Conservation (phyloP, 139 green algal species). For the Ettlia oleoabundans region DNA sequence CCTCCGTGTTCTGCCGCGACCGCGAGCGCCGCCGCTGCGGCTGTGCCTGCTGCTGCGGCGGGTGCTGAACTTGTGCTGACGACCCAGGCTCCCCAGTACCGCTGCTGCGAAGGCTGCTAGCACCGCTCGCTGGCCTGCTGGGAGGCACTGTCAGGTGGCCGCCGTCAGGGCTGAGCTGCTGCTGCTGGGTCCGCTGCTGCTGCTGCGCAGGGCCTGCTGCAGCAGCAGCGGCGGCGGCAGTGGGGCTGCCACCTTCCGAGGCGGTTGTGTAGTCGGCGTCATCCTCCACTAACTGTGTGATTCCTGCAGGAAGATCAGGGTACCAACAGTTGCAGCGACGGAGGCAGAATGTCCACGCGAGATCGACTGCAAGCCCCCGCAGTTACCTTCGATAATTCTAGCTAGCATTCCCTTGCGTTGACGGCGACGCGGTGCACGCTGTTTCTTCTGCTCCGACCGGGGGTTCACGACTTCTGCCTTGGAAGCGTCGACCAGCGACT, state of each 20-base stretch:
- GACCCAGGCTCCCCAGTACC: not conserved
- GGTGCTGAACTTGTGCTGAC: no score
- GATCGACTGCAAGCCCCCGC: no score
- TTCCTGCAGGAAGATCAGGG: not conserved
- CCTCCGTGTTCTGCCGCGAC: not conserved
- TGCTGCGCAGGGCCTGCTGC: not conserved
- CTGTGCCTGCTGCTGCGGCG: not conserved
- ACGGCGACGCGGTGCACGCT: not conserved
- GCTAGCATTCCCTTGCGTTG: not conserved
- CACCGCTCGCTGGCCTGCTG: not conserved
- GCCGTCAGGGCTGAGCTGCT: not conserved
- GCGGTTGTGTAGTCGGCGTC: conserved; percentile 25
- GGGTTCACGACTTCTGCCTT: not conserved
- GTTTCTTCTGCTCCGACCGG: not conserved
- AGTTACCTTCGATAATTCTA: conserved; percentile 13
- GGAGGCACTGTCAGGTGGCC: conserved; percentile 22
- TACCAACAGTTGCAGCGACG: not conserved
- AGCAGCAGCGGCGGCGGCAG: not conserved
- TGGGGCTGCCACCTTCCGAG: not conserved
- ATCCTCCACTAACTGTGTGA: conserved; percentile 9
- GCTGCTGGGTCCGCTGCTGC: no score
- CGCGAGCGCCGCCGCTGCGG: not conserved
- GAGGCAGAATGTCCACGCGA: not conserved
- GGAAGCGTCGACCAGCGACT: not conserved
- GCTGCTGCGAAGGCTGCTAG: not conserved